phyloP scores from a whole-genome alignment of 2,329 filamentous ascomycete genomes.

The Pseudopyrenochaeta lycopersici region DNA sequence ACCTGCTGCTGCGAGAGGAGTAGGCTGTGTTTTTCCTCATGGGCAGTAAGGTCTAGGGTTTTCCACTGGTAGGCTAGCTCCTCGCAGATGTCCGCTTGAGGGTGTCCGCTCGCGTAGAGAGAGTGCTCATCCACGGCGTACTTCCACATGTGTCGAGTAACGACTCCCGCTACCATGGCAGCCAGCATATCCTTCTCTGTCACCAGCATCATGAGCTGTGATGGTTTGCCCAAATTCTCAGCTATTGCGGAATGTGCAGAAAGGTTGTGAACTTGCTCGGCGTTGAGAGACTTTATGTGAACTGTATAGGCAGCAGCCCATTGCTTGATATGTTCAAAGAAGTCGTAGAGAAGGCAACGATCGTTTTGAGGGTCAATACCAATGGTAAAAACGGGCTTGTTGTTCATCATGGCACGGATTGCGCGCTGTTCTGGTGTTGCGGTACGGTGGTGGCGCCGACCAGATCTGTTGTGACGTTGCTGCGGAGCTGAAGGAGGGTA shows the following conservation, averaged over 20 bases:
- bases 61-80: constrained; percentile 13
- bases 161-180: constrained; percentile 20
- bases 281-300: constrained; percentile 2
- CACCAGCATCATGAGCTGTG: constrained; percentile 14
- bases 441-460: constrained; percentile 22
- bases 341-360: constrained; percentile 29
- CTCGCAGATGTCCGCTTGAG: constrained; percentile 3
- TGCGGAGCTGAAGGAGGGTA: background rate
- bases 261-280: constrained; percentile 6
- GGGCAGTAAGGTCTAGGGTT: background rate
- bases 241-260: constrained; percentile 1
- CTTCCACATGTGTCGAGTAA: constrained; percentile 18
- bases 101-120: constrained; percentile 15
- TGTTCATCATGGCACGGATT: constrained; percentile 10
- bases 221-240: constrained; percentile 2
- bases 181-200: constrained; percentile 14
- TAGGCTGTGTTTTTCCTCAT: constrained; percentile 13
- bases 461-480: background rate
- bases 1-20: constrained; percentile 19
- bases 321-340: constrained; percentile 28
- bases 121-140: constrained; percentile 22
- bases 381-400: constrained; percentile 18
- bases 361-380: constrained; percentile 28
- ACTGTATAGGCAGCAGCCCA: constrained; percentile 20
- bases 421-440: constrained; percentile 26